phyloP scores from a whole-genome alignment of 345 rosid genomes.

The Rubroshorea leprosula region DNA sequence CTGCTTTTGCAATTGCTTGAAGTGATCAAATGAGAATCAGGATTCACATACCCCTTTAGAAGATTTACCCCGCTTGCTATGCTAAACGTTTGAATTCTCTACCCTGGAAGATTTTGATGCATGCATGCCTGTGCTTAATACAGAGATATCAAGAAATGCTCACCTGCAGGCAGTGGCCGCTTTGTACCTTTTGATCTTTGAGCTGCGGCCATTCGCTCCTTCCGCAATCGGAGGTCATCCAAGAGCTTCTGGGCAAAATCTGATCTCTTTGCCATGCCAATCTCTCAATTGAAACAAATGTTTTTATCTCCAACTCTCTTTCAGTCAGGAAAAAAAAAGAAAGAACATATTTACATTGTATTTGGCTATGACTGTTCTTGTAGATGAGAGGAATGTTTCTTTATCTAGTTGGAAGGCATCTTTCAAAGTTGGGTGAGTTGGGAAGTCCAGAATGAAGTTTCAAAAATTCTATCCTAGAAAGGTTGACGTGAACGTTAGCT shows the following conservation, averaged over 20 bases:
- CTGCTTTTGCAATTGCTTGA: conserved; percentile 13
- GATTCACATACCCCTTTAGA: no score
- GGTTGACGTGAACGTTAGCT: conserved; percentile 66
- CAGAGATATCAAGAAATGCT: conserved; percentile 15
- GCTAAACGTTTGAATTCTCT: no score
- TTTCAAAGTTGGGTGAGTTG: conserved; percentile 81
- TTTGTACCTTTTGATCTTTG: conserved; percentile 37
- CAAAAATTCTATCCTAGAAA: conserved; percentile 23
- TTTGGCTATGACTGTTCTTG: conserved; percentile 7
- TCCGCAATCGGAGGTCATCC: conserved; percentile 78
- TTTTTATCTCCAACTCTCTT: conserved; percentile 13
- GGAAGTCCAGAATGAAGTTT: conserved; percentile 27
- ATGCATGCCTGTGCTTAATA: not conserved
- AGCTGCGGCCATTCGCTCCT: conserved; percentile 59
- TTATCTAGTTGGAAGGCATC: conserved; percentile 51
- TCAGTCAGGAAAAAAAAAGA: not conserved
- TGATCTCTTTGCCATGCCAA: conserved; percentile 65
- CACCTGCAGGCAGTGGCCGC: conserved; percentile 31
- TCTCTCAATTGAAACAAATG: conserved; percentile 20
- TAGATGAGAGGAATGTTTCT: conserved; percentile 8
- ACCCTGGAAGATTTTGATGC: not conserved
- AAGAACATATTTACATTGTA: conserved; percentile 12
- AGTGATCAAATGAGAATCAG: conserved; percentile 12
- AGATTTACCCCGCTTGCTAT: no score
- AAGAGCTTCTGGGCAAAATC: conserved; percentile 92